Evolutionary conservation across 805 yeast species (phyloP).

Genomic region (Saccharomycopsis capsularis): DNA sequence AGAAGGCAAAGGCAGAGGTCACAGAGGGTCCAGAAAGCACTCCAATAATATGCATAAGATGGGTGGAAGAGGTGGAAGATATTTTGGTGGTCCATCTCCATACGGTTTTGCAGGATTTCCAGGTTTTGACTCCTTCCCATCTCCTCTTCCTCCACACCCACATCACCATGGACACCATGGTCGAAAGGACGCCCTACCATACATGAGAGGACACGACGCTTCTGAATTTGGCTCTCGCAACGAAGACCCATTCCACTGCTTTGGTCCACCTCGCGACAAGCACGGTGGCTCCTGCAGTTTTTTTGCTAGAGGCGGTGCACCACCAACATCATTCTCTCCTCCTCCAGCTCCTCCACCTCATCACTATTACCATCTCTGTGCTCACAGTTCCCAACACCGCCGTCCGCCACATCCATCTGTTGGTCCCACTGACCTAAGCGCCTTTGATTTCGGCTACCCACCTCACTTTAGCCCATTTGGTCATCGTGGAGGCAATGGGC

Average conservation of each 20-base stretch:
- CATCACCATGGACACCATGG: not conserved
- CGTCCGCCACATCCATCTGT: no score
- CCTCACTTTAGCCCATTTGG: no score
- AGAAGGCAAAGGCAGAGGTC: no score
- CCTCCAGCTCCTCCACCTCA: constrained; percentile 1
- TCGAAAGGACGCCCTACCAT: not conserved
- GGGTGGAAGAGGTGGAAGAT: not conserved
- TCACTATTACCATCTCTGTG: not conserved
- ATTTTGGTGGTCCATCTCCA: not conserved
- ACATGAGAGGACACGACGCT: not conserved
- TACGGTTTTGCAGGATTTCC: not conserved
- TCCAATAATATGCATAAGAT: no score
- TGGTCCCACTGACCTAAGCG: no score
- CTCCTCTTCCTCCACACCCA: not conserved
- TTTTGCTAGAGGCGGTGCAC: no score
- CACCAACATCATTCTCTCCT: no score
- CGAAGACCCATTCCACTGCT: not conserved
- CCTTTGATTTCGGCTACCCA: no score
- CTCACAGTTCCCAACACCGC: no score
- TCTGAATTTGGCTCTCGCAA: not conserved
- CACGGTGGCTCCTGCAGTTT: no score
- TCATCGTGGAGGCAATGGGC: no score
- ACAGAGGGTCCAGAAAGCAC: not conserved
- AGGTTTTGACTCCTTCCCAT: not conserved
- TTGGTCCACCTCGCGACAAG: not conserved